A percentile compares a stretch with the other conserved stretches of the same genome.
These are phyloP conservation scores for Barbarea vulgaris DNA, from an alignment of 345 rosid genomes.

Conservation along the genomic window DNA sequence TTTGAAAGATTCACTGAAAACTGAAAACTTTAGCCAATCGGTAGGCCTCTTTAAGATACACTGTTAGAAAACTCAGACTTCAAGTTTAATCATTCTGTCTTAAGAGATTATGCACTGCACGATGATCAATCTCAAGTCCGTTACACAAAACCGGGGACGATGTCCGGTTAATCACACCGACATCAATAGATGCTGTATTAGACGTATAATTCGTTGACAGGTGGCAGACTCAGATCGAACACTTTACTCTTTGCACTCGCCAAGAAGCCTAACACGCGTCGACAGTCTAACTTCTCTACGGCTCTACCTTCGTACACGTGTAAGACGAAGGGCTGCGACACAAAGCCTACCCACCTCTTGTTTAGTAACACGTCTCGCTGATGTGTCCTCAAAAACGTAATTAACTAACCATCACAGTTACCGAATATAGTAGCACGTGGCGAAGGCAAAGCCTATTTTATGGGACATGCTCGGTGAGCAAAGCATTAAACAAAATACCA, in stretches of 20 bases:
- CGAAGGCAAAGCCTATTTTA: constrained; percentile 22
- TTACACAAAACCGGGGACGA: not conserved
- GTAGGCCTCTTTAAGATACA: not conserved
- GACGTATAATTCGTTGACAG: not conserved
- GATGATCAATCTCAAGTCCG: not conserved
- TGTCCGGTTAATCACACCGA: not conserved
- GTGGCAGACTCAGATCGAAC: not conserved
- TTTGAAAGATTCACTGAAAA: not conserved
- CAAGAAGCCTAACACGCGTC: constrained; percentile 18
- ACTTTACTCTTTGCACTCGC: not conserved
- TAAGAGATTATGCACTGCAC: not conserved
- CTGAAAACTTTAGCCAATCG: not conserved
- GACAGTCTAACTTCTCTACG: not conserved
- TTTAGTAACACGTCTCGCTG: constrained; percentile 4
- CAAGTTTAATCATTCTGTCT: not conserved
- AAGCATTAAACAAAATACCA: not conserved
- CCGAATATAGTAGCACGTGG: constrained; percentile 7
- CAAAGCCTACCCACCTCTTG: constrained; percentile 37
- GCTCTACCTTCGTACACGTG: constrained; percentile 28
- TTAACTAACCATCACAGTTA: constrained; percentile 20
- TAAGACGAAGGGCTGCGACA: constrained; percentile 2
- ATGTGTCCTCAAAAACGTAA: constrained; percentile 21
- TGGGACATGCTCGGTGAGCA: constrained; percentile 2
- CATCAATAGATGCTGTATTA: not conserved
- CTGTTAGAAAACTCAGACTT: not conserved